Base-by-base conservation (phyloP, 176 grass and related monocot genomes). In the Poa annua region DNA sequence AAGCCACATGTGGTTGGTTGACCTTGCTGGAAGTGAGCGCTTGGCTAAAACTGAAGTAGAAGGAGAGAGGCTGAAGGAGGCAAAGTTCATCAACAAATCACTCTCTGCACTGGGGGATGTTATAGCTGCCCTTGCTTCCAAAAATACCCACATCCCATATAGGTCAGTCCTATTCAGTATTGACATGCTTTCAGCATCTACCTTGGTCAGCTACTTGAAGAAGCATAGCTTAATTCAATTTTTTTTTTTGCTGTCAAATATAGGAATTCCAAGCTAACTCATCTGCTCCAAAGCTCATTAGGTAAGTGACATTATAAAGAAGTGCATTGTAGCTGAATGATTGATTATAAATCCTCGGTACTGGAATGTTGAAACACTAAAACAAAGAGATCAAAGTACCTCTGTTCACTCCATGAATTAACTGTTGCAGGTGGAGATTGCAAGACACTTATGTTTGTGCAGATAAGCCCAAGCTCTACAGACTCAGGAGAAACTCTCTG, bases 371-470 rank as follows among this genome's bases (percentile, higher is more conserved):
- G 21, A 66, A 41, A 34, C 38, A 66, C 42, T 32, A 61, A 65
- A 57, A 35, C 3, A 8, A 57, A 17, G 60, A 66, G 22, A 61
- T 35, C 21, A 42, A 54, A 48, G 6, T 71, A 15, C 62, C 29
- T 66, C 9, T 68, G n/a, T 53, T 82, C 22, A 19, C 19, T 65
- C 36, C 64, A 32, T 82, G 24, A 20, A 49, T 75, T 42, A 74
- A 76, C 49, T 88, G 80, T 65, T 74, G 86, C 75, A 98, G 96
- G 96, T 17, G 93, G 96, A 69, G 96, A 99, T 90, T 96, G 96
- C 91, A 99, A 99, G 70, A 94, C 96, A 0, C 89, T 99, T n/a
- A 99, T 99, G 96, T 94, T 99, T 22, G 89, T 94, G 69, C 96
- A 99, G 80, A 92, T 99, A 66, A 99, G 96, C 54, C 93, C 96